phyloP scores from a whole-genome alignment of 352 stramenopile species.

The Peronosclerospora sorghi region DNA sequence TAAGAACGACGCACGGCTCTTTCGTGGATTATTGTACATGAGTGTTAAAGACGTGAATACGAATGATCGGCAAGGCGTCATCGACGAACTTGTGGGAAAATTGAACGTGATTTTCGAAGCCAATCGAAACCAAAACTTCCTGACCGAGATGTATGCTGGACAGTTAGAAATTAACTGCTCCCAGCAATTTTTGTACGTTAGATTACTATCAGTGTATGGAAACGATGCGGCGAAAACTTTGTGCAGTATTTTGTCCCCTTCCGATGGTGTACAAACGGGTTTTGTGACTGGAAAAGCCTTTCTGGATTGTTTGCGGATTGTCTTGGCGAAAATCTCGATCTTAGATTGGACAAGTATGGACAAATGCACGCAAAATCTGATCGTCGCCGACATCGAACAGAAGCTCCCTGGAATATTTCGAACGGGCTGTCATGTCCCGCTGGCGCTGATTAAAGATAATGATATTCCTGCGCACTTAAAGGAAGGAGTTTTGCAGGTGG shows the following conservation, averaged over 20 bases:
- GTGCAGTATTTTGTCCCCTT: conserved; percentile 6
- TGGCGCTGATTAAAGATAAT: not conserved
- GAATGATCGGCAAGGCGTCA: conserved; percentile 34
- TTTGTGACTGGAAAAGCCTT: no score
- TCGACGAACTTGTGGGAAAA: conserved; percentile 41
- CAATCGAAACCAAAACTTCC: conserved; percentile 50
- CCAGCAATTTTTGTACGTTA: conserved; percentile 38
- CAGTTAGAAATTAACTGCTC: conserved; percentile 54
- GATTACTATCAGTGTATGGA: conserved; percentile 38
- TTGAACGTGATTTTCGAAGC: no score
- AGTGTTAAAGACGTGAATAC: conserved; percentile 69
- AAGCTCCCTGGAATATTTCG: no score
- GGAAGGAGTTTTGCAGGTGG: conserved; percentile 11
- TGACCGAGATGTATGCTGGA: conserved; percentile 52
- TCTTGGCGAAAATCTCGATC: no score
- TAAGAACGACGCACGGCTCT: conserved; percentile 39
- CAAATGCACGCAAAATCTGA: no score
- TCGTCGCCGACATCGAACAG: no score
- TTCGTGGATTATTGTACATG: conserved; percentile 38
- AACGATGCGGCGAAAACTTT: conserved; percentile 10
- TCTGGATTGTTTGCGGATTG: no score
- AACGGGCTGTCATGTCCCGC: conserved; percentile 10
- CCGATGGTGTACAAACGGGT: no score
- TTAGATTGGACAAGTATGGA: no score
- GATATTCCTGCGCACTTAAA: conserved; percentile 17